These are phyloP conservation scores for Phytophthora pluvialis DNA, from an alignment of 352 stramenopile genomes.

Conservation along the genomic window DNA sequence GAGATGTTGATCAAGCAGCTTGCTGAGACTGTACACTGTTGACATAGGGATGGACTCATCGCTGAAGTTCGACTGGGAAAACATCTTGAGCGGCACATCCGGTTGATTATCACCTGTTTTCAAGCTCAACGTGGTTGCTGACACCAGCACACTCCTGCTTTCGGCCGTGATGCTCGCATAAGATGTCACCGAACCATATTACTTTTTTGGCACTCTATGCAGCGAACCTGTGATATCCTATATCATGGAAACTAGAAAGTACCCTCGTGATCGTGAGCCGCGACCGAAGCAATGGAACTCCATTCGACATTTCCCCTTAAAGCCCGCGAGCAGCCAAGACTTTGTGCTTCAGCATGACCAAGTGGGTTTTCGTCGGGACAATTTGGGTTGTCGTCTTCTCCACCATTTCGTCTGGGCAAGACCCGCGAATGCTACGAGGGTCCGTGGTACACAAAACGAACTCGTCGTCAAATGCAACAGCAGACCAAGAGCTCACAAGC, in stretches of 20 bases:
- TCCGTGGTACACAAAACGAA: constrained; percentile 1
- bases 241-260: background rate
- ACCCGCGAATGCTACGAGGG: constrained; percentile 1
- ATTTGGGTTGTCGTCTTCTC: constrained; percentile 7
- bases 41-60: no score
- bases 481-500: constrained; percentile 11
- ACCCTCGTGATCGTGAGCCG: background rate
- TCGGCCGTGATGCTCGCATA: no score
- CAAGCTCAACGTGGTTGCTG: no score
- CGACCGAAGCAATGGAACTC: background rate
- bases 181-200: no score
- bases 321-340: background rate
- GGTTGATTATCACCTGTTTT: no score
- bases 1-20: no score
- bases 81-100: no score
- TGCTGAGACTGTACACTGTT: no score
- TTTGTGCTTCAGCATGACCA: background rate
- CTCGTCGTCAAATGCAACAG: background rate
- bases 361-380: background rate
- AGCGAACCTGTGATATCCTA: background rate
- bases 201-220: no score
- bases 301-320: background rate
- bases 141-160: no score
- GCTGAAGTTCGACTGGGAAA: no score
- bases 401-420: background rate